A percentile compares a stretch with the other conserved stretches of the same genome.
Evolutionary conservation across 768 basidiomycete species (phyloP).

Genomic region (Cantharellus anzutake): DNA sequence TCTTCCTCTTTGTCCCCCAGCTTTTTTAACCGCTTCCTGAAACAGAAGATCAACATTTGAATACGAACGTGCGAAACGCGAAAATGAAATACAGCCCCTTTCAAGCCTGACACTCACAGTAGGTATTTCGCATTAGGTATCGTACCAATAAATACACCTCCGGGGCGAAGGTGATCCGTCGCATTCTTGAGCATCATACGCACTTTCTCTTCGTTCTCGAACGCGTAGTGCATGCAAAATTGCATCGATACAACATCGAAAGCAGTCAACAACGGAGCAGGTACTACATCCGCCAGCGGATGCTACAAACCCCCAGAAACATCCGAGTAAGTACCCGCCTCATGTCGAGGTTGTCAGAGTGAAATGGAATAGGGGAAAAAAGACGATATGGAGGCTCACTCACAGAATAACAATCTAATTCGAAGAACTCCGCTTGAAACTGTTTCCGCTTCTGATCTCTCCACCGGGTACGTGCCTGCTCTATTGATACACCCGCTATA

Average conservation of each 20-base stretch:
- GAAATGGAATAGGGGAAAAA: neutral
- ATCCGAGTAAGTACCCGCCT: neutral
- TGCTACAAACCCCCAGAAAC: constrained; percentile 17
- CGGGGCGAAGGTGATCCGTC: constrained; percentile 51
- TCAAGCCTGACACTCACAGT: constrained; percentile 33
- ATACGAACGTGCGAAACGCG: constrained; percentile 1
- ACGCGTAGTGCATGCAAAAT: constrained; percentile 99
- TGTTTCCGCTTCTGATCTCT: constrained; percentile 21
- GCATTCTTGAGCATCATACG: constrained; percentile 90
- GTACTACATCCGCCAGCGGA: constrained; percentile 48
- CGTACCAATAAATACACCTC: constrained; percentile 93
- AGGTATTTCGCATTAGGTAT: constrained; percentile 78
- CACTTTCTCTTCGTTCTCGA: constrained; percentile 74
- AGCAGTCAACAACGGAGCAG: constrained; percentile 38
- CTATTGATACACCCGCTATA: constrained; percentile 72
- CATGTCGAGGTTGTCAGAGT: neutral
- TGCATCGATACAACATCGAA: constrained; percentile 98
- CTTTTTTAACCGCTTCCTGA: constrained; percentile 33
- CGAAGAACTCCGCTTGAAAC: constrained; percentile 66
- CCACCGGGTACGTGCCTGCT: constrained; percentile 68
- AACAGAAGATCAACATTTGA: neutral
- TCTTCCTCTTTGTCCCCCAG: constrained; percentile 39
- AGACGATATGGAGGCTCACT: constrained; percentile 5
- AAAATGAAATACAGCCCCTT: neutral
- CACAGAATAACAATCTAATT: constrained; percentile 72